Conservation (phyloP, 2,329 filamentous ascomycete genomes). For the Arthrobotrys sinensis region DNA sequence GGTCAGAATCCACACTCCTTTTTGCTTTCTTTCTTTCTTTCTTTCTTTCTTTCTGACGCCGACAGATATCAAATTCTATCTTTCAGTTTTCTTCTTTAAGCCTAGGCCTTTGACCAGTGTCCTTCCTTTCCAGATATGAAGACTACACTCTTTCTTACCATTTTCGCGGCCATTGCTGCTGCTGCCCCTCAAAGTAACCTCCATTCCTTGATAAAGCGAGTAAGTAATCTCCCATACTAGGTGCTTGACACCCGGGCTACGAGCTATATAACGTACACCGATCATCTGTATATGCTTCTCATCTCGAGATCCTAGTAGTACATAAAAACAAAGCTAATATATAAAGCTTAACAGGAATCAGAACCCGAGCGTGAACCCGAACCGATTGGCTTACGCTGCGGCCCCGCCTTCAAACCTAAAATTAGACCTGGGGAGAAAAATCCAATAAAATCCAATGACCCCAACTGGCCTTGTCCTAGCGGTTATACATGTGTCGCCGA, state of each 20-base stretch:
- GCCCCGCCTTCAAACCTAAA: too few relatives aligned
- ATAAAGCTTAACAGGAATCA: background rate
- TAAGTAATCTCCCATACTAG: background rate
- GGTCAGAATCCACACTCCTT: too few relatives aligned
- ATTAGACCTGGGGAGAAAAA: too few relatives aligned
- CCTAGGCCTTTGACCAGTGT: too few relatives aligned
- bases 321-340: too few relatives aligned
- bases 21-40: too few relatives aligned
- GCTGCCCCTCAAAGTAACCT: slow-evolving; percentile 6
- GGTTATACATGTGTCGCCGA: background rate
- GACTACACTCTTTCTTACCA: background rate
- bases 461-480: background rate
- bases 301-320: too few relatives aligned
- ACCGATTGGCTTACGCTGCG: too few relatives aligned
- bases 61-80: too few relatives aligned
- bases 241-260: background rate
- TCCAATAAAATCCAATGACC: background rate
- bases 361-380: too few relatives aligned
- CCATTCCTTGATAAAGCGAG: background rate
- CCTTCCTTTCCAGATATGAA: slow-evolving; percentile 8
- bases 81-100: too few relatives aligned
- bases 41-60: too few relatives aligned
- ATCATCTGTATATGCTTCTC: background rate
- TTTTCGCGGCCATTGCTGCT: slow-evolving; percentile 7
- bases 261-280: background rate